These are phyloP conservation scores for Xylaria sp. DNA, from an alignment of 2,329 filamentous ascomycete genomes.

Conservation along the genomic window DNA sequence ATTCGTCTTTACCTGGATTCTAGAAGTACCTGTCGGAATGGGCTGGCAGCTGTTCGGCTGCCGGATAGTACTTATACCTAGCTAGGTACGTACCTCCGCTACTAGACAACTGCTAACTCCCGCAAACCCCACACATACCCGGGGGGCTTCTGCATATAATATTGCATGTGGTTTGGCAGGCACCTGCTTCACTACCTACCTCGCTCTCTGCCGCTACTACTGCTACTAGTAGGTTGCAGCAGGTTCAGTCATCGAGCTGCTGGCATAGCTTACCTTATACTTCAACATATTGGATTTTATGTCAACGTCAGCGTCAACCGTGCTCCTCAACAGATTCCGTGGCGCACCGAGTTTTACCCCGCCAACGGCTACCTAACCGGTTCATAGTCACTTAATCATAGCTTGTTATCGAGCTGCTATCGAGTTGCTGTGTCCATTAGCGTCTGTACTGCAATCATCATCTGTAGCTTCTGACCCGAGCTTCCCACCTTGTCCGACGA, in stretches of 20 bases:
- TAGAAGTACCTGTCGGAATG: too few relatives aligned
- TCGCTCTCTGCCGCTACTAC: not conserved
- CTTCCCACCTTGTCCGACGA: not conserved
- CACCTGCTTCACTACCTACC: not conserved
- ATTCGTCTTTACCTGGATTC: not conserved
- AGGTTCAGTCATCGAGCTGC: not conserved
- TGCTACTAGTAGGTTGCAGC: too few relatives aligned
- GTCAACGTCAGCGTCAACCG: not conserved
- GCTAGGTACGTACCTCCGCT: not conserved
- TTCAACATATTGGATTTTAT: not conserved
- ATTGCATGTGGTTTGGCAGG: not conserved
- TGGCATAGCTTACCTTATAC: too few relatives aligned
- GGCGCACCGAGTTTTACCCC: not conserved
- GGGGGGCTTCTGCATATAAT: conserved; percentile 4
- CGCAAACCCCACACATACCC: conserved; percentile 29
- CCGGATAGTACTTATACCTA: not conserved
- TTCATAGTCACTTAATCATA: conserved; percentile 1
- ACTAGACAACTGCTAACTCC: conserved; percentile 3
- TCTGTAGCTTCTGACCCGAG: not conserved
- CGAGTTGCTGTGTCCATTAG: not conserved
- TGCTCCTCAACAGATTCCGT: not conserved
- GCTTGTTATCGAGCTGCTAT: not conserved
- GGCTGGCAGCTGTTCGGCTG: too few relatives aligned
- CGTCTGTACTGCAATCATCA: not conserved
- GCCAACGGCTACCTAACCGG: not conserved